Evolutionary conservation across 257 asterid genomes (phyloP).

Genomic region (Fraxinus cuspidata): DNA sequence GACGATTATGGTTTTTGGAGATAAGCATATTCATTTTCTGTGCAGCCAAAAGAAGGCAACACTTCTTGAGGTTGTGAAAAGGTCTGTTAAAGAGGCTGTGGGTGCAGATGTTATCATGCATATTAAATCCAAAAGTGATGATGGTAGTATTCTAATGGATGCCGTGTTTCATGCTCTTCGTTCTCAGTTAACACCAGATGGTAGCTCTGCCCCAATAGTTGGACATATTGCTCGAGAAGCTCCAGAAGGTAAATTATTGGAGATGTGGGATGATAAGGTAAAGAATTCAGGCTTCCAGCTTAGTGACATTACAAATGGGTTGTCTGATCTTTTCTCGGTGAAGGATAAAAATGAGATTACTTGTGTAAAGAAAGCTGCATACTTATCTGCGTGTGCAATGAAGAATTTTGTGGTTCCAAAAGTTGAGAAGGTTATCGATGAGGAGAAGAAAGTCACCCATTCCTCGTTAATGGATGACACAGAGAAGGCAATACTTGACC

Average conservation of each 20-base stretch:
- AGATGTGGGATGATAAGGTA: conserved; percentile 57
- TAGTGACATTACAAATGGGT: conserved; percentile 56
- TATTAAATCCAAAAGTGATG: conserved; percentile 52
- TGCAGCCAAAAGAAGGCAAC: conserved; percentile 65
- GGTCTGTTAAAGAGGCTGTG: conserved; percentile 46
- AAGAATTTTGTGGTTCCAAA: conserved; percentile 64
- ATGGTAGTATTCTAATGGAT: conserved; percentile 58
- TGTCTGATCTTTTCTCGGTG: conserved; percentile 61
- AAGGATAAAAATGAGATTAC: conserved; percentile 57
- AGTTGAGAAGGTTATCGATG: conserved; percentile 60
- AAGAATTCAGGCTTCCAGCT: conserved; percentile 43
- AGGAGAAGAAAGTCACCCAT: conserved; percentile 72
- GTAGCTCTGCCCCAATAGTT: conserved; percentile 31
- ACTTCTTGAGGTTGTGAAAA: conserved; percentile 50
- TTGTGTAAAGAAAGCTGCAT: conserved; percentile 61
- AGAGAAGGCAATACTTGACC: conserved; percentile 66
- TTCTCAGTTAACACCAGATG: conserved; percentile 33
- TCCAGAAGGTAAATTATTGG: conserved; percentile 64
- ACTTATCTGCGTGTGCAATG: conserved; percentile 58
- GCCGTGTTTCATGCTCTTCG: conserved; percentile 39
- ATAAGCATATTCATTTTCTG: conserved; percentile 47
- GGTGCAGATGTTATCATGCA: conserved; percentile 45
- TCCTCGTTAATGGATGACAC: conserved; percentile 65
- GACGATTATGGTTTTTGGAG: conserved; percentile 61
- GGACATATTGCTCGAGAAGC: conserved; percentile 58